phyloP scores from a whole-genome alignment of 1,139 yeast genomes.

The Blastobotrys ciferrii region DNA sequence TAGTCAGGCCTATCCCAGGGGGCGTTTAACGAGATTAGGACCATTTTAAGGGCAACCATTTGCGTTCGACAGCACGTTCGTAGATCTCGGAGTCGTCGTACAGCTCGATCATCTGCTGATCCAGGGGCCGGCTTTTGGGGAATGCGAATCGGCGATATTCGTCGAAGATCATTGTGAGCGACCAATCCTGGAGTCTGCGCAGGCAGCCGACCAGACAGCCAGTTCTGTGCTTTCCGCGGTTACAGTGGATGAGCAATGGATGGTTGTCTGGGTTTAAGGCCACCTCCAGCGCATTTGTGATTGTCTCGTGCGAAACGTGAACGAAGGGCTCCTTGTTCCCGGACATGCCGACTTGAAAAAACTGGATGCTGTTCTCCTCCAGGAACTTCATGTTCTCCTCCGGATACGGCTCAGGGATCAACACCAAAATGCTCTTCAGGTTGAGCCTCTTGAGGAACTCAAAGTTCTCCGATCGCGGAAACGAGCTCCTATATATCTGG shows the following conservation, averaged over 20 bases:
- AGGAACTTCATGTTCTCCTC: slow-evolving; percentile 66
- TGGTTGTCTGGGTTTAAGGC: slow-evolving; percentile 83
- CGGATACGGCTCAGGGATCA: slow-evolving; percentile 92
- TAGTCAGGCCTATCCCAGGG: too few relatives aligned
- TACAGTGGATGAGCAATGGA: slow-evolving; percentile 90
- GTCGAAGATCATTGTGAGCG: slow-evolving; percentile 87
- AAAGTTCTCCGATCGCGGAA: slow-evolving; percentile 84
- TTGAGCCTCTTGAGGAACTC: slow-evolving; percentile 59
- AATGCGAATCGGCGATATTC: slow-evolving; percentile 92
- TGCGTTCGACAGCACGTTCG: slow-evolving; percentile 48
- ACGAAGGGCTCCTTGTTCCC: slow-evolving; percentile 64
- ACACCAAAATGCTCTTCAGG: slow-evolving; percentile 72
- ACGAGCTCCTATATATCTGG: slow-evolving; percentile 79
- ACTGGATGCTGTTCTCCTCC: slow-evolving; percentile 54
- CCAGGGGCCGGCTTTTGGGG: slow-evolving; percentile 93
- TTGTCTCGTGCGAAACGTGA: slow-evolving; percentile 61
- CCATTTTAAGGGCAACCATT: slow-evolving; percentile 73
- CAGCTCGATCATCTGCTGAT: slow-evolving; percentile 90
- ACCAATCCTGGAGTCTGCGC: slow-evolving; percentile 86
- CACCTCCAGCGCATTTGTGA: slow-evolving; percentile 78
- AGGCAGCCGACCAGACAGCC: slow-evolving; percentile 95
- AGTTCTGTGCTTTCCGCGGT: slow-evolving; percentile 93
- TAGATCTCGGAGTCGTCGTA: slow-evolving; percentile 66
- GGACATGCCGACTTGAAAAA: slow-evolving; percentile 88
- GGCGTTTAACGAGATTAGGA: too few relatives aligned